Conservation (phyloP, 805 yeast genomes). For the Debaryomyces hansenii region DNA sequence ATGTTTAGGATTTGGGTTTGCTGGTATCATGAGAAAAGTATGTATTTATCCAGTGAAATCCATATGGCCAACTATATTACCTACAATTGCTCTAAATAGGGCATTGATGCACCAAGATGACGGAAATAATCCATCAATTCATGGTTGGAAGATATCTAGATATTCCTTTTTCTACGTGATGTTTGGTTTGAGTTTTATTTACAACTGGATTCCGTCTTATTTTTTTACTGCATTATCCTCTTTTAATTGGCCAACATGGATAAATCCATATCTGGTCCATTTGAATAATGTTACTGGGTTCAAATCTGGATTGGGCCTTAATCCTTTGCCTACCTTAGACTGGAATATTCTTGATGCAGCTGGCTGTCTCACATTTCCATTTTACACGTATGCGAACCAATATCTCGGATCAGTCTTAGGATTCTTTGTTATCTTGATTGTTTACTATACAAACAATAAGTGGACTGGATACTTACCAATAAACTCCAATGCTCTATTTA, state of each 20-base stretch:
- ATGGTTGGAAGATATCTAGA: constrained; percentile 45
- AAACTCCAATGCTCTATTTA: constrained; percentile 51
- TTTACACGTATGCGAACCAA: constrained; percentile 41
- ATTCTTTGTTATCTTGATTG: constrained; percentile 29
- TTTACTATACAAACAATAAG: constrained; percentile 48
- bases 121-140: constrained; percentile 15
- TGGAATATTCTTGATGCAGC: constrained; percentile 41
- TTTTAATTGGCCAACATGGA: constrained; percentile 49
- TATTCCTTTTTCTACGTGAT: constrained; percentile 39
- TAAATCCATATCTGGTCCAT: constrained; percentile 38
- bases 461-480: constrained; percentile 54
- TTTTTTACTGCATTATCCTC: constrained; percentile 39
- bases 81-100: constrained; percentile 42
- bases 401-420: constrained; percentile 37
- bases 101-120: constrained; percentile 35
- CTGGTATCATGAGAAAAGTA: constrained; percentile 61
- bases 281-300: constrained; percentile 40
- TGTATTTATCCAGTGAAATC: constrained; percentile 44
- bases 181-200: constrained; percentile 34
- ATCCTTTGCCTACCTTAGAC: constrained; percentile 44
- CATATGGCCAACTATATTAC: constrained; percentile 45
- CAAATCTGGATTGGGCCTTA: constrained; percentile 38
- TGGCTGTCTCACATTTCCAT: constrained; percentile 43
- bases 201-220: constrained; percentile 43
- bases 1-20: constrained; percentile 66